These are phyloP conservation scores for Solanum piurae DNA, from an alignment of 257 asterid genomes.

Conservation along the genomic window DNA sequence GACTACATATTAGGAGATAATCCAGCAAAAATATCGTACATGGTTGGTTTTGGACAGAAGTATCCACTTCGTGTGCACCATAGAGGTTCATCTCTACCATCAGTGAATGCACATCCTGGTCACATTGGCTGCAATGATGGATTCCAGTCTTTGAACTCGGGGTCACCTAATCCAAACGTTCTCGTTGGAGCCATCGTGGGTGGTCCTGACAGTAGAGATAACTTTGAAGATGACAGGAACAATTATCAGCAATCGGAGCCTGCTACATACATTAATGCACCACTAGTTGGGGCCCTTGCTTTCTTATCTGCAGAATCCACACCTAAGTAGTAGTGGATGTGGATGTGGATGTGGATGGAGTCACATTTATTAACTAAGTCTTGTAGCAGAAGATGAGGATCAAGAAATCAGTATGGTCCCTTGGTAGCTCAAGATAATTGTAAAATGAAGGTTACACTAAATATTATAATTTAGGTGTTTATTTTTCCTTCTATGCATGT, in stretches of 20 bases:
- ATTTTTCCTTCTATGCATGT: background rate
- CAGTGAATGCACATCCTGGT: slow-evolving; percentile 24
- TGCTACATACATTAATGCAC: slow-evolving; percentile 65
- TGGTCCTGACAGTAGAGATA: slow-evolving; percentile 55
- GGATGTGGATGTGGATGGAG: background rate
- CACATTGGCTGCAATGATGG: slow-evolving; percentile 46
- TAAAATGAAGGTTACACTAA: background rate
- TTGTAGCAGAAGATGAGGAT: background rate
- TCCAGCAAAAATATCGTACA: slow-evolving; percentile 59
- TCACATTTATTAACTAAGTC: background rate
- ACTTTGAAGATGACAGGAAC: slow-evolving; percentile 44
- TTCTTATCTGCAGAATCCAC: slow-evolving; percentile 33
- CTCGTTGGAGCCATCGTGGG: slow-evolving; percentile 61
- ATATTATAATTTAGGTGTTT: background rate
- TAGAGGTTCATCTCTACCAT: slow-evolving; percentile 66
- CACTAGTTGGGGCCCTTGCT: slow-evolving; percentile 59
- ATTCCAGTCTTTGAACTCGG: slow-evolving; percentile 33
- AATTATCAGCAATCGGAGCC: slow-evolving; percentile 75
- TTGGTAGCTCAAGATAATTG: background rate
- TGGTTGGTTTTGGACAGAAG: slow-evolving; percentile 71
- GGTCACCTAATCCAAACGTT: slow-evolving; percentile 52
- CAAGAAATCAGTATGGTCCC: background rate
- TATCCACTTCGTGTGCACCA: slow-evolving; percentile 65
- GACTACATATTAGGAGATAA: slow-evolving; percentile 82
- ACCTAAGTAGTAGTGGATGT: background rate